Conservation (phyloP, 805 yeast species). For the Candida krabiensis region DNA sequence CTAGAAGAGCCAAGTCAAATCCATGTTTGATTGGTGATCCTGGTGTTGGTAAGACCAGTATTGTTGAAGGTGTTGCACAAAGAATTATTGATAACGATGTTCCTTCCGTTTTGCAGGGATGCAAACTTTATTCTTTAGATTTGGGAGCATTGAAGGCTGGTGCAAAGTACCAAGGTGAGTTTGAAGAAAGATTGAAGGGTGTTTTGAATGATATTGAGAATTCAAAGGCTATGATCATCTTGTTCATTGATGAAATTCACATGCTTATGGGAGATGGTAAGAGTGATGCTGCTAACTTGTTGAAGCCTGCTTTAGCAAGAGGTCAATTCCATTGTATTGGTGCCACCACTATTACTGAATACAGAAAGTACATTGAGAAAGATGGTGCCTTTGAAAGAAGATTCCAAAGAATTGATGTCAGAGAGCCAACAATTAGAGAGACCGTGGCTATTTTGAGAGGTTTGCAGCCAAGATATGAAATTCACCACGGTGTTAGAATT, state of each 20-base stretch:
- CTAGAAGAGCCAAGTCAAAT: slow-evolving; percentile 96
- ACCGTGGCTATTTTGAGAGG: slow-evolving; percentile 97
- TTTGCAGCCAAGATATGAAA: slow-evolving; percentile 89
- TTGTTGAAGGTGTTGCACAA: slow-evolving; percentile 98
- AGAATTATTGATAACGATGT: slow-evolving; percentile 95
- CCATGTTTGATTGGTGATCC: slow-evolving; percentile 98
- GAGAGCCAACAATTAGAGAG: slow-evolving; percentile 88
- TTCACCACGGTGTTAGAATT: slow-evolving; percentile 96
- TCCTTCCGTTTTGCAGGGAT: slow-evolving; percentile 79
- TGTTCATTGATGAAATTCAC: slow-evolving; percentile 97
- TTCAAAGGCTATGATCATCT: slow-evolving; percentile 78
- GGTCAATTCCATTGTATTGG: slow-evolving; percentile 97
- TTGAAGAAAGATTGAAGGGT: slow-evolving; percentile 97
- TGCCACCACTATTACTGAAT: slow-evolving; percentile 95
- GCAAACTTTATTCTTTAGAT: slow-evolving; percentile 84
- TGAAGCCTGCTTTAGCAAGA: slow-evolving; percentile 96
- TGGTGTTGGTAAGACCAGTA: slow-evolving; percentile 98
- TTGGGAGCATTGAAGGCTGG: slow-evolving; percentile 97
- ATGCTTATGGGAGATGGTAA: slow-evolving; percentile 99
- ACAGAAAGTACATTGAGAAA: slow-evolving; percentile 87
- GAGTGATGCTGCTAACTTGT: slow-evolving; percentile 92
- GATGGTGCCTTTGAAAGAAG: slow-evolving; percentile 99
- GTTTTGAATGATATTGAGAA: slow-evolving; percentile 92
- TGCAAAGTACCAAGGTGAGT: slow-evolving; percentile 98
- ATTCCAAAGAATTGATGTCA: slow-evolving; percentile 95